These are phyloP conservation scores for Coniochaeta sp. DNA, from an alignment of 2,329 filamentous ascomycete genomes.

Conservation along the genomic window DNA sequence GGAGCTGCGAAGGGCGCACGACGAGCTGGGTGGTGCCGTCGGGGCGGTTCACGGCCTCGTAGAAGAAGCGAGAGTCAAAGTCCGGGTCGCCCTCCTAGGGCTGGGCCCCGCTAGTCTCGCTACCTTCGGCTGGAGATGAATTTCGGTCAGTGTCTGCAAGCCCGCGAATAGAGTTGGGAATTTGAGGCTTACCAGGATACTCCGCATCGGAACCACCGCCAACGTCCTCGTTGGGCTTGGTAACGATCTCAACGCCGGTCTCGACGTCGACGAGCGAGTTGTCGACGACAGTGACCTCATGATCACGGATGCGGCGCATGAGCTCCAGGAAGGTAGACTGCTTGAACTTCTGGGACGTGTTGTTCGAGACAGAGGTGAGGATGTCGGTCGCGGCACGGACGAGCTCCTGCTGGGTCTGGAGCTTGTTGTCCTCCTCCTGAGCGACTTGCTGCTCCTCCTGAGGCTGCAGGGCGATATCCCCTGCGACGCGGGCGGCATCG, in stretches of 20 bases:
- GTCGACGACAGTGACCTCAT: conserved; percentile 64
- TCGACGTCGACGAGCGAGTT: conserved; percentile 25
- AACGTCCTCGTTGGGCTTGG: not conserved
- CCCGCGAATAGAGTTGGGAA: not conserved
- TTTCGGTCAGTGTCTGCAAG: not conserved
- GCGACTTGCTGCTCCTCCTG: conserved; percentile 23
- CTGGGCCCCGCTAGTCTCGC: not conserved
- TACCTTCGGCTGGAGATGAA: not conserved
- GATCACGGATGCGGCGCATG: conserved; percentile 68
- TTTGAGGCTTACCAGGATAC: not conserved
- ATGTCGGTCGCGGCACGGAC: conserved; percentile 65
- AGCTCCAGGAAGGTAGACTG: conserved; percentile 69
- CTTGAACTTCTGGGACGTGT: conserved; percentile 67
- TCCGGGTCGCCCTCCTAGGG: not conserved
- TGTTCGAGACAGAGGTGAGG: conserved; percentile 59
- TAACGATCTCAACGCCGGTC: conserved; percentile 12
- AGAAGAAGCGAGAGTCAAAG: not conserved
- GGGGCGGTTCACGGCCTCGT: not conserved
- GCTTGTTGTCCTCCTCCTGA: conserved; percentile 10
- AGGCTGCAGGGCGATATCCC: conserved; percentile 11
- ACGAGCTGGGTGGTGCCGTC: not conserved
- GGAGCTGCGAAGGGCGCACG: not conserved
- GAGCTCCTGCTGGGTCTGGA: conserved; percentile 56
- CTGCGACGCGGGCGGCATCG: conserved; percentile 18
- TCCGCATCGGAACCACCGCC: too few relatives aligned